Evolutionary conservation across 1,284 basidiomycete species (phyloP).

Genomic region (Heterobasidion parviporum): DNA sequence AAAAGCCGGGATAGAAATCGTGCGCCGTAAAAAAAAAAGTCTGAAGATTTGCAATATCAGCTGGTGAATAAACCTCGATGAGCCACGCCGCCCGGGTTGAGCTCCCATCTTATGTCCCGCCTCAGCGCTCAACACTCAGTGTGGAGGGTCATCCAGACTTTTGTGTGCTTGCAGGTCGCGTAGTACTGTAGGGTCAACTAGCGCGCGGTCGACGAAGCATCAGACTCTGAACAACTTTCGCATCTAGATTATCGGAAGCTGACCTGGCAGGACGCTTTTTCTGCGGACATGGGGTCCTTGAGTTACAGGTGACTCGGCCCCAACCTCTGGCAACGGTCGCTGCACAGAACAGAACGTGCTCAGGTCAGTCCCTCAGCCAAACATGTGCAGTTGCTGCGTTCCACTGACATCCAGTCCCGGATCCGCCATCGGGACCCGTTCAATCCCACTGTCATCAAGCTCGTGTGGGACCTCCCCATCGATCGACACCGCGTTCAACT

Average conservation of each 20-base stretch:
- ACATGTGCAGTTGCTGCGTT: constrained; percentile 6
- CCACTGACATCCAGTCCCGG: constrained; percentile 75
- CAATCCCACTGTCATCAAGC: constrained; percentile 76
- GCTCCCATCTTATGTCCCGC: neutral
- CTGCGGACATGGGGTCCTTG: constrained; percentile 68
- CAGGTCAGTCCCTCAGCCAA: constrained; percentile 2
- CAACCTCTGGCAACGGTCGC: constrained; percentile 56
- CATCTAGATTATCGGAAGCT: constrained; percentile 17
- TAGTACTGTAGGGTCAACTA: constrained; percentile 82
- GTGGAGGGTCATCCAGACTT: constrained; percentile 57
- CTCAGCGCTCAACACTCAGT: constrained; percentile 2
- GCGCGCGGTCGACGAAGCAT: constrained; percentile 8
- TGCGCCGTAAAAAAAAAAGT: too few species aligned
- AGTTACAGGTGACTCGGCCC: constrained; percentile 40
- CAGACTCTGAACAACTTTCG: constrained; percentile 8
- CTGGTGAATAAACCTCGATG: too few species aligned
- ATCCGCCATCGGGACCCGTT: constrained; percentile 84
- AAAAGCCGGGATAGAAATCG: too few species aligned
- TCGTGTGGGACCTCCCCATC: constrained; percentile 67
- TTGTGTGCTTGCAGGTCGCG: constrained; percentile 82
- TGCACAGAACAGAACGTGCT: constrained; percentile 20
- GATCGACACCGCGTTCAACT: constrained; percentile 78
- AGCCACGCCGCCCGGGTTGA: too few species aligned
- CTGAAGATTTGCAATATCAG: too few species aligned
- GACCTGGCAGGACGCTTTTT: constrained; percentile 82